Percentiles rank a stretch among this genome's conserved stretches.
Evolutionary conservation across 441 rosid genomes (phyloP).

Genomic region (Geranium incanum): DNA sequence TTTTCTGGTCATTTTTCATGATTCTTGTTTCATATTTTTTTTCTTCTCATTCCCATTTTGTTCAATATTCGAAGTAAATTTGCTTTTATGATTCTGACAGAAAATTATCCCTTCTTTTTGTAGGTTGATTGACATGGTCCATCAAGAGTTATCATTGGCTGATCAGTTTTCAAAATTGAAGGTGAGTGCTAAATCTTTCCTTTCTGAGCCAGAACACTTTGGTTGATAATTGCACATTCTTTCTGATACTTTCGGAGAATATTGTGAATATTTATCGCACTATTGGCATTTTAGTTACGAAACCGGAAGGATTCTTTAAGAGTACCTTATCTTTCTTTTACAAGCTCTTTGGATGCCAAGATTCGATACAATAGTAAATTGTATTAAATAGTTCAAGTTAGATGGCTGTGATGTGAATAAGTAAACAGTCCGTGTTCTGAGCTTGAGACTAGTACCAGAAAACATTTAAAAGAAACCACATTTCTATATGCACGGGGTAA

Average conservation of each 20-base stretch:
- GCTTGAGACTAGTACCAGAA: background rate
- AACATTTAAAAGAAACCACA: background rate
- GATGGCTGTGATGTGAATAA: background rate
- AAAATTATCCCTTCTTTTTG: slow-evolving; percentile 2
- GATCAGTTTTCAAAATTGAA: slow-evolving; percentile 82
- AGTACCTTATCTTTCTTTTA: background rate
- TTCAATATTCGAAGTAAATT: background rate
- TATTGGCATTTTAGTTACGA: background rate
- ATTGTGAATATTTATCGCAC: background rate
- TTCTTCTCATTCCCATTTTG: background rate
- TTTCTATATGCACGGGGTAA: background rate
- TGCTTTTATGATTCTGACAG: slow-evolving; percentile 17
- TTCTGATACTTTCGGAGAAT: background rate
- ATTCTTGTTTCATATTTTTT: background rate
- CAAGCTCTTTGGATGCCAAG: background rate
- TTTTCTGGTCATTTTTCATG: background rate
- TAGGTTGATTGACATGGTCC: slow-evolving; percentile 90
- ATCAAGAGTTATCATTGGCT: slow-evolving; percentile 83
- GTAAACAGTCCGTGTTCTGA: background rate
- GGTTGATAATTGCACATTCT: slow-evolving; percentile 3
- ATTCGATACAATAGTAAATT: background rate
- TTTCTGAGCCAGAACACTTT: slow-evolving; percentile 6
- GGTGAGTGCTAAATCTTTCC: slow-evolving; percentile 39
- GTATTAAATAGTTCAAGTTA: background rate
- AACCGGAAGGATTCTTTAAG: background rate